Evolutionary conservation across 2,329 filamentous ascomycete genomes (phyloP).

Genomic region (Scolecobasidium constrictum): DNA sequence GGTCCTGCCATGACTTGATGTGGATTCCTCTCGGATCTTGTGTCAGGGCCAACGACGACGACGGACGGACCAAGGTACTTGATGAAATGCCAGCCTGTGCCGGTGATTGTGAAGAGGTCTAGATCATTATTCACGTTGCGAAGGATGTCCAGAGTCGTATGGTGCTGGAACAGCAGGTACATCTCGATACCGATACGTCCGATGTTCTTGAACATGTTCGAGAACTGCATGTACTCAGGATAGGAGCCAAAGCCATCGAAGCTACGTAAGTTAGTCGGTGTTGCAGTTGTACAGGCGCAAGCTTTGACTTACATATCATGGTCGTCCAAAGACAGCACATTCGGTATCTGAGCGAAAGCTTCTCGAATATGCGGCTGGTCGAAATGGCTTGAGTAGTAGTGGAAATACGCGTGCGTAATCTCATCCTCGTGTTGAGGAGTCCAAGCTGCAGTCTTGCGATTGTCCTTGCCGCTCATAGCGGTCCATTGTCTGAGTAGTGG

Average conservation of each 20-base stretch:
- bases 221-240: conserved; percentile 96
- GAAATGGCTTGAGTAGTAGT: conserved; percentile 97
- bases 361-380: conserved; percentile 91
- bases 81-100: conserved; percentile 97
- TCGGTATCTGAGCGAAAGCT: conserved; percentile 94
- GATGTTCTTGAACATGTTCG: conserved; percentile 96
- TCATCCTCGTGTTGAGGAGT: conserved; percentile 93
- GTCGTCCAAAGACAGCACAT: conserved; percentile 85
- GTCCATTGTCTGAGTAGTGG: conserved; percentile 92
- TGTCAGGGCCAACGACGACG: conserved; percentile 81
- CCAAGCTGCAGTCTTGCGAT: conserved; percentile 82
- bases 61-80: conserved; percentile 91
- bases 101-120: conserved; percentile 92
- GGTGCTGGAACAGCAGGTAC: conserved; percentile 97
- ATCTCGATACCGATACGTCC: conserved; percentile 91
- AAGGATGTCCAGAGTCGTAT: conserved; percentile 88
- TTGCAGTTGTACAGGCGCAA: conserved; percentile 9
- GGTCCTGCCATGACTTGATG: conserved; percentile 89
- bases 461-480: conserved; percentile 83
- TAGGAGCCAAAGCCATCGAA: conserved; percentile 98
- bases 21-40: conserved; percentile 81
- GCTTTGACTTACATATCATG: conserved; percentile 78
- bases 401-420: conserved; percentile 91
- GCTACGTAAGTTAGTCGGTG: conserved; percentile 31
- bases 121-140: conserved; percentile 78